phyloP scores from a whole-genome alignment of 495 filamentous ascomycete genomes.

The Penicillium soppii region DNA sequence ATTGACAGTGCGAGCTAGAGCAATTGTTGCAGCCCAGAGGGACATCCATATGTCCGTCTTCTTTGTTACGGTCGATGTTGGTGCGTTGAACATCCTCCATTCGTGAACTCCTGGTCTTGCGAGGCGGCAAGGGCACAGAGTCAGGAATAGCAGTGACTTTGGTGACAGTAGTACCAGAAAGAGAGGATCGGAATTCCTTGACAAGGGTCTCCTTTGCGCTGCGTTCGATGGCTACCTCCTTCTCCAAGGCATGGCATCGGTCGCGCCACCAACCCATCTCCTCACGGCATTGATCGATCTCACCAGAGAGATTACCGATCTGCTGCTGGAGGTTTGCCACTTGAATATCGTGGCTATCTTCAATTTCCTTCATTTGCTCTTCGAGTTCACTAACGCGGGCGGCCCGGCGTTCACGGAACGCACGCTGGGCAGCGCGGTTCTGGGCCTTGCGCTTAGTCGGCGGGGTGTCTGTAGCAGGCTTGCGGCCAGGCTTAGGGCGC shows the following conservation, averaged over 20 bases:
- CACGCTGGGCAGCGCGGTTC: slow-evolving; percentile 88
- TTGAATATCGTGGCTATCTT: slow-evolving; percentile 50
- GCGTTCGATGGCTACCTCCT: slow-evolving; percentile 44
- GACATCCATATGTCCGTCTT: slow-evolving; percentile 29
- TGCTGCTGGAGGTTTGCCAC: slow-evolving; percentile 43
- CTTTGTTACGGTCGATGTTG: slow-evolving; percentile 11
- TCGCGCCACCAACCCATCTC: slow-evolving; percentile 50
- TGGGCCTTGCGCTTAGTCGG: slow-evolving; percentile 91
- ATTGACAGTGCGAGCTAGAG: slow-evolving; percentile 60
- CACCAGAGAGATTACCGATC: slow-evolving; percentile 50
- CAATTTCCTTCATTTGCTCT: slow-evolving; percentile 71
- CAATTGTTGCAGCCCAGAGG: slow-evolving; percentile 65
- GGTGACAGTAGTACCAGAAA: slow-evolving; percentile 20
- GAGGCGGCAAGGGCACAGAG: slow-evolving; percentile 34
- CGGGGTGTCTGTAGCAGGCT: slow-evolving; percentile 87
- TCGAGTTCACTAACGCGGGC: slow-evolving; percentile 84
- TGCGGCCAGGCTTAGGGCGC: slow-evolving; percentile 87
- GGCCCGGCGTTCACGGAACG: slow-evolving; percentile 83
- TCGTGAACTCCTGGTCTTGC: slow-evolving; percentile 21
- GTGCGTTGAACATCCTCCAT: slow-evolving; percentile 22
- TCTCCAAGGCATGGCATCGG: slow-evolving; percentile 49
- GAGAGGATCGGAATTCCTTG: slow-evolving; percentile 39
- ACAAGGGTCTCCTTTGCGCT: slow-evolving; percentile 42
- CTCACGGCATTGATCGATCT: slow-evolving; percentile 49
- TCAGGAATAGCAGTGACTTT: slow-evolving; percentile 26